phyloP scores from a whole-genome alignment of 169 alveolate genomes.

The Cryptosporidium tyzzeri region DNA sequence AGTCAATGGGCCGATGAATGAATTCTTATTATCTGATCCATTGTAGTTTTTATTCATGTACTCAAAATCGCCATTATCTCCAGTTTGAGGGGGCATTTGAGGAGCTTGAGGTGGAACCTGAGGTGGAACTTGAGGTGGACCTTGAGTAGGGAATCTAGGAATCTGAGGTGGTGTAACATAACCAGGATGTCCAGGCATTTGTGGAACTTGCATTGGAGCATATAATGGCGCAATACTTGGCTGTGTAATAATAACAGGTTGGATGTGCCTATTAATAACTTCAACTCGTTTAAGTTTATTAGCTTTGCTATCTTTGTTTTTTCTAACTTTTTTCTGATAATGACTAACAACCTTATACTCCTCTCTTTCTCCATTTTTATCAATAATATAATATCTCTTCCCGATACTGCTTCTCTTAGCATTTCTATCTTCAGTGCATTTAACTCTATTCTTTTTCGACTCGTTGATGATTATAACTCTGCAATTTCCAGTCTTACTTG shows the following conservation, averaged over 20 bases:
- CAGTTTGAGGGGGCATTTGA: neutral
- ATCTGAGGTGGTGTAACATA: constrained; percentile 16
- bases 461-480: neutral
- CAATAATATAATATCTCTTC: constrained; percentile 5
- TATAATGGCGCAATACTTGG: neutral
- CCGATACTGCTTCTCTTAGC: neutral
- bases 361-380: constrained; percentile 6
- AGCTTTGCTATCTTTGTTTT: neutral
- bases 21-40: neutral
- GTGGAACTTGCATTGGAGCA: neutral
- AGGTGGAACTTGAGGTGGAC: neutral
- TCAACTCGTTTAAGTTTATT: neutral
- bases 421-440: neutral
- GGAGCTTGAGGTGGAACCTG: constrained; percentile 16
- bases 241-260: constrained; percentile 29
- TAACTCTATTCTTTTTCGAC: neutral
- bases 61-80: neutral
- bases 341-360: constrained; percentile 31
- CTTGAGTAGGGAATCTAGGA: neutral
- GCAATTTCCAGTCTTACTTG: neutral
- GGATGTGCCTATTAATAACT: constrained; percentile 3
- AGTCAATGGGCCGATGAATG: constrained; percentile 52
- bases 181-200: constrained; percentile 16
- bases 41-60: constrained; percentile 4
- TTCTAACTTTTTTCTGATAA: neutral